Percentiles rank a stretch among this genome's conserved stretches.
Evolutionary conservation across 2,329 filamentous ascomycete species (phyloP).

Genomic region (Dactylellina sp.): DNA sequence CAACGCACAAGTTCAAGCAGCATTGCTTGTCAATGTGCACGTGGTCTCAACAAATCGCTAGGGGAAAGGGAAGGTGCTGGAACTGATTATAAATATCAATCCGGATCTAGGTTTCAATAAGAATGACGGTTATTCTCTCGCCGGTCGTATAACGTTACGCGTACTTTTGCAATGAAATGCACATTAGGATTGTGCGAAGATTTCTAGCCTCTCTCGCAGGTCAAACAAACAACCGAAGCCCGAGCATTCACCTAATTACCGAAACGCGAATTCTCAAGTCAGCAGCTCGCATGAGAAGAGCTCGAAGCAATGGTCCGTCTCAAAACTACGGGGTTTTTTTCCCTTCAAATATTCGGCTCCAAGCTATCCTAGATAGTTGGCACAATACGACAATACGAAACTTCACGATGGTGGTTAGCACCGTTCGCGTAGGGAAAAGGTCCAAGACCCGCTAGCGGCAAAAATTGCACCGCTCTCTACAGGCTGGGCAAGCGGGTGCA

Average conservation of each 20-base stretch:
- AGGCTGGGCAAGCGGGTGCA: too few relatives aligned
- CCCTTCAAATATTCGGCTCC: neutral
- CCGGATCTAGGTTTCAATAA: neutral
- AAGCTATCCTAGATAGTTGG: neutral
- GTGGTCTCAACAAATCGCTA: too few relatives aligned
- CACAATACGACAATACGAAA: conserved; percentile 34
- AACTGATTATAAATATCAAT: neutral
- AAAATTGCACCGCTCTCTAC: neutral
- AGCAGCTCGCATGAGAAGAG: conserved; percentile 13
- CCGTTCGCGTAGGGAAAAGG: too few relatives aligned
- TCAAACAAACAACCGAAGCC: conserved; percentile 10
- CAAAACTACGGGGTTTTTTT: too few relatives aligned
- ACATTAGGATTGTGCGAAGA: neutral
- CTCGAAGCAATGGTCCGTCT: neutral
- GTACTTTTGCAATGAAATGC: neutral
- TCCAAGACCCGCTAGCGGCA: neutral
- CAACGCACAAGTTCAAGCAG: too few relatives aligned
- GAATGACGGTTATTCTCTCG: neutral
- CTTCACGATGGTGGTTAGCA: neutral
- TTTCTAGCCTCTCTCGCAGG: conserved; percentile 1
- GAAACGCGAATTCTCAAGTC: conserved; percentile 7
- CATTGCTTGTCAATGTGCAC: too few relatives aligned
- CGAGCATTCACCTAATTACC: too few relatives aligned
- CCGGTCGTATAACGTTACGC: conserved; percentile 14
- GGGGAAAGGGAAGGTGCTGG: neutral